Evolutionary conservation across 2,329 filamentous ascomycete species (phyloP).

Genomic region (Stagonosporopsis rhizophila): DNA sequence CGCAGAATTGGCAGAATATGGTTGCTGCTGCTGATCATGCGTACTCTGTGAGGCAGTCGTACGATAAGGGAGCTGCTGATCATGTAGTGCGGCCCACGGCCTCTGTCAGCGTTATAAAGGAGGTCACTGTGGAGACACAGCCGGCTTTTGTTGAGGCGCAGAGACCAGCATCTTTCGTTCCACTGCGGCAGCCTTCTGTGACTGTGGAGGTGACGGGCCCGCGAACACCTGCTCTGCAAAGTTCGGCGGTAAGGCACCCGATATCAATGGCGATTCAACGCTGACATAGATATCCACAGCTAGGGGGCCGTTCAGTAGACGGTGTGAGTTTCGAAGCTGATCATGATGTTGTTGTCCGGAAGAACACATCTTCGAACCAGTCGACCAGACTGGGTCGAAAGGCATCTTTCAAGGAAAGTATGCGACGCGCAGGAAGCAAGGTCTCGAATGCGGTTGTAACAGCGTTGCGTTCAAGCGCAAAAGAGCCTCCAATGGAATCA

Average conservation of each 20-base stretch:
- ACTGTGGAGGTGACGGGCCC: background rate
- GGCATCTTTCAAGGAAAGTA: background rate
- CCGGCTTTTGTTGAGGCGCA: background rate
- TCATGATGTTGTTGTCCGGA: background rate
- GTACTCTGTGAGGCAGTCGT: background rate
- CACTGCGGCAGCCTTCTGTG: background rate
- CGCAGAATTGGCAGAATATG: background rate
- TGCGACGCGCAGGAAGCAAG: background rate
- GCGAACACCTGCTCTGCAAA: background rate
- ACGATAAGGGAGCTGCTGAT: background rate
- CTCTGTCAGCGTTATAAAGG: background rate
- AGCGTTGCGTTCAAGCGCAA: background rate
- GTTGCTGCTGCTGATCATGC: background rate
- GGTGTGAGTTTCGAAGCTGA: background rate
- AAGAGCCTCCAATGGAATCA: background rate
- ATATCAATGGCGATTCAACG: background rate
- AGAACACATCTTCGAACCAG: background rate
- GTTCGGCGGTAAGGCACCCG: background rate
- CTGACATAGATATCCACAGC: background rate
- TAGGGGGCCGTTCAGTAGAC: background rate
- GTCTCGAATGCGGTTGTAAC: background rate
- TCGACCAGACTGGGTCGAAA: background rate
- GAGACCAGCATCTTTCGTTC: background rate
- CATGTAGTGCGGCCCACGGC: background rate
- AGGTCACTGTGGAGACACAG: background rate